Evolutionary conservation across 2,329 filamentous ascomycete species (phyloP).

Genomic region (Sarocladiaceae sp.): DNA sequence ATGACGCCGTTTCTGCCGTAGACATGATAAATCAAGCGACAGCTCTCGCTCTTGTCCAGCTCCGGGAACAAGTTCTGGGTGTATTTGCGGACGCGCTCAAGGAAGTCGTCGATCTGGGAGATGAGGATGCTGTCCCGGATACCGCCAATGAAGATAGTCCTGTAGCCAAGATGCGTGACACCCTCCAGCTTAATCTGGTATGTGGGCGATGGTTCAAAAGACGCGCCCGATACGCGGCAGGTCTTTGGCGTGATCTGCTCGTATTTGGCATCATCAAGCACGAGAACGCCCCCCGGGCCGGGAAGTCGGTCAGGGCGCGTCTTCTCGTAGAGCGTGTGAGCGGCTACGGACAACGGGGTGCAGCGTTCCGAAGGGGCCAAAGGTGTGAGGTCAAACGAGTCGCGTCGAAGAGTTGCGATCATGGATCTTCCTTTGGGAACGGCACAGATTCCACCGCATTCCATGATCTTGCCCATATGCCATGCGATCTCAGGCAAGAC

Average conservation of each 20-base stretch:
- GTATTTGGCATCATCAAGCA: constrained; percentile 34
- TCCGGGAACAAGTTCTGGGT: constrained; percentile 17
- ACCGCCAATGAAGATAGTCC: constrained; percentile 37
- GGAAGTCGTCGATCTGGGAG: constrained; percentile 29
- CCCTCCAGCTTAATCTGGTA: constrained; percentile 46
- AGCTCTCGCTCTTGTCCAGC: constrained; percentile 20
- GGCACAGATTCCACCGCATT: constrained; percentile 42
- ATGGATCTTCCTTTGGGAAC: constrained; percentile 37
- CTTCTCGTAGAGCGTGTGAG: constrained; percentile 49
- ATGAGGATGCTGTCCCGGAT: constrained; percentile 41
- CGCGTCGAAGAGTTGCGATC: constrained; percentile 30
- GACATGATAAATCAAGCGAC: constrained; percentile 35
- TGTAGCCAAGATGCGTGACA: constrained; percentile 34
- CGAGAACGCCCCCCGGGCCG: constrained; percentile 41
- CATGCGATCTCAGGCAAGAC: constrained; percentile 26
- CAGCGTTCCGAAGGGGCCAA: constrained; percentile 32
- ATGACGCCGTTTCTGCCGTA: constrained; percentile 36
- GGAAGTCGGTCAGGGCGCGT: constrained; percentile 39
- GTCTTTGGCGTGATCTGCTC: constrained; percentile 22
- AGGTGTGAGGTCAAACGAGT: constrained; percentile 41
- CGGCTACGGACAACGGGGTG: constrained; percentile 40
- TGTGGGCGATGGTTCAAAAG: constrained; percentile 24
- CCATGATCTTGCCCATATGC: constrained; percentile 50
- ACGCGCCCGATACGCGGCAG: constrained; percentile 28
- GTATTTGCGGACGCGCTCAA: constrained; percentile 21